Evolutionary conservation across 441 rosid species (phyloP).

Genomic region (Erysimum cheiri): DNA sequence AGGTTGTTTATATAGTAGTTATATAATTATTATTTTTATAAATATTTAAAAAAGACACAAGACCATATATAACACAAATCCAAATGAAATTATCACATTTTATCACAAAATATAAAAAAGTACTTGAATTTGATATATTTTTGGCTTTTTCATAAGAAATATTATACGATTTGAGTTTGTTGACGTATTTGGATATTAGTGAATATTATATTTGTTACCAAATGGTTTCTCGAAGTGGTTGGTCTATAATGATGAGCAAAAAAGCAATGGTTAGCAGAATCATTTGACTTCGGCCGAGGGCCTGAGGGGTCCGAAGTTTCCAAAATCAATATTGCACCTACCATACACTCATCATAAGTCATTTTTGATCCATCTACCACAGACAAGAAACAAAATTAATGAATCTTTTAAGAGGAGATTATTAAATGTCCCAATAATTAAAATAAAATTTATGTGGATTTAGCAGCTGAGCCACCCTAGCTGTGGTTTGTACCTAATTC

Average conservation of each 20-base stretch:
- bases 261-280: conserved; percentile 34
- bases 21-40: not conserved
- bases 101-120: not conserved
- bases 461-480: conserved; percentile 28
- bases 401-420: conserved; percentile 12
- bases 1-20: not conserved
- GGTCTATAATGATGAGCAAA: conserved; percentile 19
- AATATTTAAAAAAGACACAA: no score
- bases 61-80: conserved; percentile 1
- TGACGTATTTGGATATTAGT: conserved; percentile 9
- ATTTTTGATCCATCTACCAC: conserved; percentile 36
- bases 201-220: not conserved
- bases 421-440: conserved; percentile 21
- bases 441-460: conserved; percentile 24
- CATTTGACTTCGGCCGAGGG: conserved; percentile 36
- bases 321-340: conserved; percentile 37
- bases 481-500: conserved; percentile 21
- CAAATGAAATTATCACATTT: not conserved
- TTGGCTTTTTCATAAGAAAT: not conserved
- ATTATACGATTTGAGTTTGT: not conserved
- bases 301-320: conserved; percentile 36
- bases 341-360: conserved; percentile 12
- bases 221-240: conserved; percentile 28
- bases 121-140: not conserved
- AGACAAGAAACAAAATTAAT: conserved; percentile 31